Evolutionary conservation across 192 early-diverging fungal species (phyloP), one percentile per base, ranked within the genome.

Genomic region (Phycomyces blakesleeanus): DNA sequence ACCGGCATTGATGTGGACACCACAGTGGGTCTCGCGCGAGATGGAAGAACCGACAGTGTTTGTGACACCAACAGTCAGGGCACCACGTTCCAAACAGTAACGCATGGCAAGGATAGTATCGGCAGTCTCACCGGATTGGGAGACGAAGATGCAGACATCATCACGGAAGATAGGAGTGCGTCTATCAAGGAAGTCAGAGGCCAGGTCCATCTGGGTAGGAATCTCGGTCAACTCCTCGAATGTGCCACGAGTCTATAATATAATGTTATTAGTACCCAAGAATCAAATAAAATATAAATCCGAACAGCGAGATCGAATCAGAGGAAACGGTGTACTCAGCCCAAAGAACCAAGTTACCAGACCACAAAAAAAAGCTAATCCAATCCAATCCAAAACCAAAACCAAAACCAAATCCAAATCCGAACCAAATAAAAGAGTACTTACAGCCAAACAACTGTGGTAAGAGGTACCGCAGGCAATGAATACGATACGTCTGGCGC

Each of bases 1-100:
- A 61, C 97, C 97, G 53, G 97, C 97, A 59, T 98, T 98, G 79
- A 98, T 97, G 78, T 98, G 97, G 51, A 98, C 96, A 87, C 97
- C 97, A 76, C 97, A 98, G 79, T 98, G 94, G 11, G 97, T 93
- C 74, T 98, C 97, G 68, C 97, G 90, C 14, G 95, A 98, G 77
- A 98, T 98, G 39, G 86, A 86, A 49, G 82, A 86, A 50, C 97
- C 97, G 59, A 98, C 97, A 38, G 94, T 98, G 84, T 98, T 98
- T 66, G 96, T 98, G 64, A 98, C 81, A 67, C 97, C 97, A 16
- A 98, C 88, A 75, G 91, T 93, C 34, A 98, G 89, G 24, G 97
- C 96, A 49, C 97, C 97, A 66, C 97, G 91, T 79, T 97, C 95
- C 22, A 93, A 72, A 78, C 95, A 98, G 88, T 98, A 98, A 69